Conservation (phyloP, 2,329 filamentous ascomycete species). For the Cercospora sesami region DNA sequence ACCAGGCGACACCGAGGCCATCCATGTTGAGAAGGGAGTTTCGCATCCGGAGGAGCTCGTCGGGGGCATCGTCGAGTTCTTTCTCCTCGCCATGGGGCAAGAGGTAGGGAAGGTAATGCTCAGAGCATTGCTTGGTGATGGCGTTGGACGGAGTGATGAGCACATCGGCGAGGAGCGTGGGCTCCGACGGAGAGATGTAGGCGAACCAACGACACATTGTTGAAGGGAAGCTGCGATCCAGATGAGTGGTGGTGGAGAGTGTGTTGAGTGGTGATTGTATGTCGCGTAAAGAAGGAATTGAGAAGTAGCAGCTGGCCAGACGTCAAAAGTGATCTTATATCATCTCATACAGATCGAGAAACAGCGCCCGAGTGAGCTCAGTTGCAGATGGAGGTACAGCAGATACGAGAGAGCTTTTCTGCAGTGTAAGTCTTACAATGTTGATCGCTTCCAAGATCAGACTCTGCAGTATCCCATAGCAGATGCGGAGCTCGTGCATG, state of each 20-base stretch:
- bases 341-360: background rate
- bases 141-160: constrained; percentile 51
- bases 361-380: background rate
- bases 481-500: background rate
- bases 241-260: background rate
- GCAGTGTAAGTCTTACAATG: background rate
- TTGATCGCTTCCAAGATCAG: background rate
- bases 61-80: constrained; percentile 41
- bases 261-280: background rate
- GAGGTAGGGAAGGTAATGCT: constrained; percentile 55
- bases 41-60: constrained; percentile 48
- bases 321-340: background rate
- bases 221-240: background rate
- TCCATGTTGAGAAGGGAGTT: constrained; percentile 54
- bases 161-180: constrained; percentile 56
- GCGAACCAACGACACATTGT: constrained; percentile 53
- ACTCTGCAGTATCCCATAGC: background rate
- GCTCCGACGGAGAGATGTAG: constrained; percentile 54
- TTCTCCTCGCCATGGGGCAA: constrained; percentile 47
- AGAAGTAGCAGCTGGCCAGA: no score
- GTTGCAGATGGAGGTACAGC: background rate
- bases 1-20: constrained; percentile 47
- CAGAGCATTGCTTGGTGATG: constrained; percentile 34
- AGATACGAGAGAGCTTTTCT: background rate
- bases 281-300: background rate